Evolutionary conservation across 306 rosid genomes (phyloP).

Genomic region (Trifolium pratense): DNA sequence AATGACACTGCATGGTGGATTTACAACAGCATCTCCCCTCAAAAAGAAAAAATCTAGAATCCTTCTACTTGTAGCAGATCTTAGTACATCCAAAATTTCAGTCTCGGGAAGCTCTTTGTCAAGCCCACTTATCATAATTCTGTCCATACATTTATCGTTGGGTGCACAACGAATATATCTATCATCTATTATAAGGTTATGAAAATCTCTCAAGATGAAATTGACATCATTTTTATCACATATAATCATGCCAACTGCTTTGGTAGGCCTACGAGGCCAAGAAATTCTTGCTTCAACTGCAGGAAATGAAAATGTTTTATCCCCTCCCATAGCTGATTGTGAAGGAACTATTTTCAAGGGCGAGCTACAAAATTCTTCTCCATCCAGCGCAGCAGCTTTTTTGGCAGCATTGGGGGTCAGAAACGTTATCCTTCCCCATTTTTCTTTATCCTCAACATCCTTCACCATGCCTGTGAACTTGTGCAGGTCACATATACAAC

Average conservation of each 20-base stretch:
- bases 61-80: not conserved
- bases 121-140: not conserved
- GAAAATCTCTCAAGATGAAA: not conserved
- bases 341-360: not conserved
- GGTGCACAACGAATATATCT: not conserved
- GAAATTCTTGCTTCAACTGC: not conserved
- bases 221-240: not conserved
- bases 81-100: not conserved
- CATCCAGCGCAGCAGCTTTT: not conserved
- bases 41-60: not conserved
- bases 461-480: not conserved
- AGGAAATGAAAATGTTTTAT: not conserved
- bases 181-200: not conserved
- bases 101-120: not conserved
- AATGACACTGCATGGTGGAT: not conserved
- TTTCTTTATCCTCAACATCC: not conserved
- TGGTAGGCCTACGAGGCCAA: not conserved
- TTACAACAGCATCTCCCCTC: not conserved
- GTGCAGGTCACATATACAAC: not conserved
- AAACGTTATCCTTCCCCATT: not conserved
- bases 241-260: not conserved
- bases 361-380: not conserved
- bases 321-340: not conserved
- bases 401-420: not conserved
- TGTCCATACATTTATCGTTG: not conserved